Conservation (phyloP, 2,329 filamentous ascomycete genomes). For the Fulvia fulva region DNA sequence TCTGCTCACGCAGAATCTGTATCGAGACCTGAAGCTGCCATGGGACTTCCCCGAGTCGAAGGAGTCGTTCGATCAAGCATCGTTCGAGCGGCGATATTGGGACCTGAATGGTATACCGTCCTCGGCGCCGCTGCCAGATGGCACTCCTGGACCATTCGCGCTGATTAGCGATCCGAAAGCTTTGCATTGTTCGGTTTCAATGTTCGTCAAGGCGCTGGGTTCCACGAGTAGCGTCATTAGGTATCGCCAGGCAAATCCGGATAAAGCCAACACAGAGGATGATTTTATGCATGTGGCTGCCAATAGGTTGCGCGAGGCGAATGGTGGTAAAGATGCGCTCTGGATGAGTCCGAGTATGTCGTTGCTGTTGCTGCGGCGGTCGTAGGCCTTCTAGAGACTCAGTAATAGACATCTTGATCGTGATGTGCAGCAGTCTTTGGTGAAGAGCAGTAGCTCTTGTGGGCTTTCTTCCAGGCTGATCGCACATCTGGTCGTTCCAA, state of each 20-base stretch:
- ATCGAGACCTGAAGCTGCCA: conserved; percentile 45
- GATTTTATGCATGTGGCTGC: conserved; percentile 31
- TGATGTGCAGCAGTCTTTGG: neutral
- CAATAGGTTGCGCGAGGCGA: conserved; percentile 17
- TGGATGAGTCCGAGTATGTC: conserved; percentile 6
- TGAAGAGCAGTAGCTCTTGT: neutral
- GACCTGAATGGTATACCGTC: conserved; percentile 29
- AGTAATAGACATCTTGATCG: conserved; percentile 1
- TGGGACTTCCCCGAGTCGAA: conserved; percentile 40
- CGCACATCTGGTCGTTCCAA: conserved; percentile 1
- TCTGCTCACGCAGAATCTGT: conserved; percentile 38
- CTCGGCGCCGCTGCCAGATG: conserved; percentile 11
- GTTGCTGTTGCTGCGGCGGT: conserved; percentile 6
- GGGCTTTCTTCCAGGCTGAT: neutral
- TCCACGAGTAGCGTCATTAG: conserved; percentile 42
- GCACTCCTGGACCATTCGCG: conserved; percentile 16
- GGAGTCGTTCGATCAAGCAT: conserved; percentile 37
- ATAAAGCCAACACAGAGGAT: conserved; percentile 41
- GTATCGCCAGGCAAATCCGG: conserved; percentile 46
- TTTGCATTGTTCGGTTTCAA: conserved; percentile 25
- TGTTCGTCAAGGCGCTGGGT: conserved; percentile 33
- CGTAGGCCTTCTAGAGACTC: neutral
- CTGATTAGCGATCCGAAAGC: conserved; percentile 22
- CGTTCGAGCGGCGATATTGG: conserved; percentile 46
- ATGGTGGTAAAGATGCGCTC: conserved; percentile 6